These are phyloP conservation scores for Circinella minor DNA, from an alignment of 371 early-diverging fungal genomes.

Conservation along the genomic window DNA sequence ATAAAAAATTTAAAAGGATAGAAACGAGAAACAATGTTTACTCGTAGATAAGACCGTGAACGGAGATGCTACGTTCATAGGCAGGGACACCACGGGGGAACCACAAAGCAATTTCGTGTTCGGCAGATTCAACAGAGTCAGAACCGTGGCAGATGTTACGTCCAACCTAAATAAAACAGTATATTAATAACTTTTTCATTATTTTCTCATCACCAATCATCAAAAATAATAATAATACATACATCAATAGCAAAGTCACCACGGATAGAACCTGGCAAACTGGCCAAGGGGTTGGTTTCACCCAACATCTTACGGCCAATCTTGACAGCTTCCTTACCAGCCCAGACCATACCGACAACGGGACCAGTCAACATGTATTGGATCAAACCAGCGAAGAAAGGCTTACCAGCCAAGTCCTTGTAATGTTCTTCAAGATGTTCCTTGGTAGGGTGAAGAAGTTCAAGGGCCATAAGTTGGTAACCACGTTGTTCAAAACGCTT, in stretches of 20 bases:
- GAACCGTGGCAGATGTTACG: slow-evolving; percentile 99
- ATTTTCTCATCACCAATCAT: slow-evolving; percentile 15
- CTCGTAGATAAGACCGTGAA: slow-evolving; percentile 82
- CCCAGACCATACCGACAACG: slow-evolving; percentile 96
- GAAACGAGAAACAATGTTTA: slow-evolving; percentile 38
- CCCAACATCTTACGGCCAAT: slow-evolving; percentile 97
- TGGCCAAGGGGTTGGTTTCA: slow-evolving; percentile 91
- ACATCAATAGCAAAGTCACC: slow-evolving; percentile 95
- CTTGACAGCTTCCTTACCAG: slow-evolving; percentile 97
- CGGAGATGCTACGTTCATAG: slow-evolving; percentile 58
- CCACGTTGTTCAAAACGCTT: slow-evolving; percentile 93
- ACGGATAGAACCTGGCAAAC: slow-evolving; percentile 98
- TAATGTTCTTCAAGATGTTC: slow-evolving; percentile 96
- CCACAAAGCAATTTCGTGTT: slow-evolving; percentile 98
- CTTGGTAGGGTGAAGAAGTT: slow-evolving; percentile 77
- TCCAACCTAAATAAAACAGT: slow-evolving; percentile 36
- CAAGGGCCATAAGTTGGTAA: slow-evolving; percentile 86
- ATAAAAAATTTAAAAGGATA: background rate
- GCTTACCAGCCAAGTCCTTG: slow-evolving; percentile 89
- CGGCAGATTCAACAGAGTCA: slow-evolving; percentile 97
- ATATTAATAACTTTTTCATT: background rate
- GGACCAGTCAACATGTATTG: slow-evolving; percentile 88
- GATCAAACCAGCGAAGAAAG: slow-evolving; percentile 96
- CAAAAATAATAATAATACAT: slow-evolving; percentile 41
- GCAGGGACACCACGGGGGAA: slow-evolving; percentile 84